Evolutionary conservation across 495 filamentous ascomycete genomes (phyloP), one percentile per base, ranked within the genome.

Genomic region (Penicillium fimorum): DNA sequence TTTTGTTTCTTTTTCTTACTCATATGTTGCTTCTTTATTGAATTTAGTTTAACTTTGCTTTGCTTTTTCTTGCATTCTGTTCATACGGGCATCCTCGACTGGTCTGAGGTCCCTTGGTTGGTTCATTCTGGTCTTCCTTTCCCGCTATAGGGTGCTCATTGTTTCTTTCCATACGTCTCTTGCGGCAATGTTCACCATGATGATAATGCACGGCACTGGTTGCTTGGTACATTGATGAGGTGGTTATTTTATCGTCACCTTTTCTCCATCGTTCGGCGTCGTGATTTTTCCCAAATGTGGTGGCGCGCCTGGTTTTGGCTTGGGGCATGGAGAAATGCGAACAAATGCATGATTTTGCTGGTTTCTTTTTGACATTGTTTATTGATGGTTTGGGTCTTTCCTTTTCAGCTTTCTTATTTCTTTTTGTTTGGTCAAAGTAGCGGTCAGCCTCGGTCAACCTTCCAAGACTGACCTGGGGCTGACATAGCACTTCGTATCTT

Each of bases 201-300:
- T 53, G 50, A 53, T 52, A 61, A 64, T 62, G 56, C 64, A 53
- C 53, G 33, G 61, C 53, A 55, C 59, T 50, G 55, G 55, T 41
- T 50, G 59, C 55, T 61, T 29, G 55, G 57, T 60, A 57, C 54
- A 61, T 53, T 58, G 49, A 63, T 32, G 50, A 57, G 43, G 60
- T 44, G 43, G 32, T 53, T 22, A 33, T 55, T 61, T 48, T 18
- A 38, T 27, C 13, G 25, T 44, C 22, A 20, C 29, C 46, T 55
- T 46, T 45, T 56, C 60, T 63, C 59, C 65, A 68, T 68, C 59
- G 51, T 62, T 65, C 50, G 65, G 65, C 64, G 65, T 67, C 59
- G 47, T 57, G 62, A 55, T 60, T 46, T 32, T 57, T 58, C 33
- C 57, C 53, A 52, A 61, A 53, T 61, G 53, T 53, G 59, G 47